Evolutionary conservation across 225 moss, liverwort and hornwort species (phyloP).

Genomic region (Rhytidiadelphus loreus): DNA sequence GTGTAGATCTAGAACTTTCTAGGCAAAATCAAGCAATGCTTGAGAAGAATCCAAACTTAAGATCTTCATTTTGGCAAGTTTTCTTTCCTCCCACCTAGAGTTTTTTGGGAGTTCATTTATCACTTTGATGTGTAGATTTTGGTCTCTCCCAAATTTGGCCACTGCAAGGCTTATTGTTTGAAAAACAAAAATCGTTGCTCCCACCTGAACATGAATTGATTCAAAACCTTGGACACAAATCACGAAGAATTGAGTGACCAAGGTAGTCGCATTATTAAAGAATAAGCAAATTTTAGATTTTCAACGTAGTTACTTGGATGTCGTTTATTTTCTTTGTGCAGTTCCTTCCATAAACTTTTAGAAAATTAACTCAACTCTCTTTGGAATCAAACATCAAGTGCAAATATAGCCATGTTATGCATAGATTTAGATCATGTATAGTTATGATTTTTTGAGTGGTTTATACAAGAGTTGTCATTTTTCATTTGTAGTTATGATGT

Average conservation of each 20-base stretch:
- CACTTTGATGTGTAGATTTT: accelerated
- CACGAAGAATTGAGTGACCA: not conserved
- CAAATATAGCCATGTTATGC: too few species aligned
- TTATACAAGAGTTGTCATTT: not conserved
- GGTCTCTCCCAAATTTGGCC: not conserved
- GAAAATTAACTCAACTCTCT: not conserved
- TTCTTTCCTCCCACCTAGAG: accelerated
- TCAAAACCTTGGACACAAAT: accelerated
- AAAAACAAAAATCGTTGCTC: accelerated
- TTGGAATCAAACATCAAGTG: not conserved
- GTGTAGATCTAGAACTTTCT: not conserved
- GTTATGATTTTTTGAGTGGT: not conserved
- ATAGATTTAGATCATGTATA: too few species aligned
- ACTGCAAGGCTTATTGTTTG: accelerated
- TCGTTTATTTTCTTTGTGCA: not conserved
- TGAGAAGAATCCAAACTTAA: not conserved
- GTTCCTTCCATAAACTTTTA: not conserved
- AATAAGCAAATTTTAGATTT: not conserved
- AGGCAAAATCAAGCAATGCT: too few species aligned
- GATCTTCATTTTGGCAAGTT: not conserved
- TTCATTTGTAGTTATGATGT: too few species aligned
- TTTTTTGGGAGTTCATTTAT: not conserved
- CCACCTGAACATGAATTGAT: accelerated
- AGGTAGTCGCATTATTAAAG: too few species aligned
- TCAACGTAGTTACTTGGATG: not conserved